Base-by-base conservation (phyloP, 2,329 filamentous ascomycete genomes). In the Mycogone perniciosa region DNA sequence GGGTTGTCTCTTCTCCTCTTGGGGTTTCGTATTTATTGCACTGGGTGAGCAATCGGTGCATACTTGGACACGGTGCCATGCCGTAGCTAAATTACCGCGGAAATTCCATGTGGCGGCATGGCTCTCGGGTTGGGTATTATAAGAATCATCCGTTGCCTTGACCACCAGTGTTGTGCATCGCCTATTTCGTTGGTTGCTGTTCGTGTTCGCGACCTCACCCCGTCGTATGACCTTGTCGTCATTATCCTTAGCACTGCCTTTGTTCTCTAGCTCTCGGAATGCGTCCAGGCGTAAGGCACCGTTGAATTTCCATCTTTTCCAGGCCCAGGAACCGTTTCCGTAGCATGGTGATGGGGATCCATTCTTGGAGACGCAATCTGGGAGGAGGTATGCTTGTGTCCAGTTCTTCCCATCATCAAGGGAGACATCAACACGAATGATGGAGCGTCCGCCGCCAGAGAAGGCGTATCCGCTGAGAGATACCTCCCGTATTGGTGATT, bases 381-480 rank as follows among this genome's bases (percentile, higher is more conserved):
- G 73, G 2, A 83, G 62, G 27, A 86, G 71, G 47, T 73, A 66
- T 6, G 84, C 84, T 59, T 86, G 81, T 48, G 79, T 75, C 84
- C 84, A 87, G 2, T 76, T 80, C 50, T 69, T 71, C 37, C 84
- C 84, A 27, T 77, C 79, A 60, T 88, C 83, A 31, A 82, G 68
- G 52, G 77, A 82, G 31, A 86, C 70, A 56, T 88, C 84, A 3
- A 88, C 83, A n/a, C 84, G 78, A 42, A 83, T 74, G 55, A 86
- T 82, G 61, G 75, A 74, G 31, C 81, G 76, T 1, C 84, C 84
- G 41, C 84, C 84, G 30, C 84, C 84, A 0, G 81, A 83, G 60
- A 84, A 85, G 2, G 84, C 84, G 62, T 85, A 88, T 1, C 84
- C 84, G 46, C 76, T 72, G 4, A 85, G 62, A 1, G 70, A 67